These are phyloP conservation scores for Aspergillus incahuasiensis DNA, from an alignment of 495 filamentous ascomycete genomes.

Conservation along the genomic window DNA sequence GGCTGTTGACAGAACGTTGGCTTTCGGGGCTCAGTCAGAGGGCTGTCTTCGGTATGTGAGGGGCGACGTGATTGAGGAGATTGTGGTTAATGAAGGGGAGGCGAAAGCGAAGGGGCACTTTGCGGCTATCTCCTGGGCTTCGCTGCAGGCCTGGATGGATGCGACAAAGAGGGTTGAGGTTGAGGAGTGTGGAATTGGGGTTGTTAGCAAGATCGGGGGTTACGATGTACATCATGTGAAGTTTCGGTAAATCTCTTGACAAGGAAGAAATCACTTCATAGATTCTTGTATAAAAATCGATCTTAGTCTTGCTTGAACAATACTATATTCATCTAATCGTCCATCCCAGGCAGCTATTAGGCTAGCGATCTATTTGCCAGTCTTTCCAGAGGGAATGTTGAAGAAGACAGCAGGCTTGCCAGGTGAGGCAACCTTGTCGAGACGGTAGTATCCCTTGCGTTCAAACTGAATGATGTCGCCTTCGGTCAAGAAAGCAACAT, in stretches of 20 bases:
- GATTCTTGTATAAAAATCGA: neutral
- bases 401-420: conserved; percentile 69
- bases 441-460: conserved; percentile 82
- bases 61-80: neutral
- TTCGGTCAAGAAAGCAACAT: conserved; percentile 67
- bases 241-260: neutral
- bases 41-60: neutral
- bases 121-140: neutral
- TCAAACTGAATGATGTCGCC: conserved; percentile 93
- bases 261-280: neutral
- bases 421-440: conserved; percentile 58
- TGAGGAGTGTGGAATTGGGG: neutral
- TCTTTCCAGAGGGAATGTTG: conserved; percentile 71
- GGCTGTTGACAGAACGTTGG: neutral
- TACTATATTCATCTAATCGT: neutral
- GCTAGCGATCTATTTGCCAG: conserved; percentile 28
- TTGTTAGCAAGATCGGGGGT: neutral
- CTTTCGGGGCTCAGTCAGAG: neutral
- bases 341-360: neutral
- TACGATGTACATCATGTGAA: conserved; percentile 1
- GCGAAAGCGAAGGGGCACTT: neutral
- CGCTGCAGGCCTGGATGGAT: neutral
- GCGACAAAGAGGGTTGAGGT: neutral
- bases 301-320: neutral
- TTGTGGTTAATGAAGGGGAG: neutral